phyloP scores from a whole-genome alignment of 2,329 filamentous ascomycete species.

The Calonectria pseudoturangicola region DNA sequence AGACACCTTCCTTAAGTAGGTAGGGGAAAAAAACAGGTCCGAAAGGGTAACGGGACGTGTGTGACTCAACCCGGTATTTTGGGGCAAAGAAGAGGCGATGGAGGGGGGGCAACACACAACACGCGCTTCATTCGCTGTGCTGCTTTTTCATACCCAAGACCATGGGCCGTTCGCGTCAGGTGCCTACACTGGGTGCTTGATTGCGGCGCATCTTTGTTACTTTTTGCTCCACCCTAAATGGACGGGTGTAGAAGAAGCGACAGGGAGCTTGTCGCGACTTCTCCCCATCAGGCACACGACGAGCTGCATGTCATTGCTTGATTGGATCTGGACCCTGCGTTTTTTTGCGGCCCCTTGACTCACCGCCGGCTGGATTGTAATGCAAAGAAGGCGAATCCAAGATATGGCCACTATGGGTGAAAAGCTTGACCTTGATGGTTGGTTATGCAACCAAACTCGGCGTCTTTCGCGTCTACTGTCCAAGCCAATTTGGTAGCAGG shows the following conservation, averaged over 20 bases:
- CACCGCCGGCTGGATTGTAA: slow-evolving; percentile 20
- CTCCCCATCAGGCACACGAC: slow-evolving; percentile 46
- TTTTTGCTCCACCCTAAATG: slow-evolving; percentile 5
- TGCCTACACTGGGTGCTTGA: slow-evolving; percentile 2
- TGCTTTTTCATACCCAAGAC: slow-evolving; percentile 26
- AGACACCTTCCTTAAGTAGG: slow-evolving; percentile 37
- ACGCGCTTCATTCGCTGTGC: slow-evolving; percentile 18
- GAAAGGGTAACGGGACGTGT: slow-evolving; percentile 10
- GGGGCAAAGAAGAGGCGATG: slow-evolving; percentile 31
- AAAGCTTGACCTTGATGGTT: too few relatives aligned
- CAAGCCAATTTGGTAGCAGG: too few relatives aligned
- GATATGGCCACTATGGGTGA: neutral
- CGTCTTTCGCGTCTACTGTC: too few relatives aligned
- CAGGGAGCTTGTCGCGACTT: slow-evolving; percentile 48
- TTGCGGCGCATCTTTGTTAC: neutral
- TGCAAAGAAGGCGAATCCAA: neutral
- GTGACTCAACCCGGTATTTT: slow-evolving; percentile 32
- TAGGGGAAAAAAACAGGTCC: slow-evolving; percentile 1
- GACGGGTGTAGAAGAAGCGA: slow-evolving; percentile 42
- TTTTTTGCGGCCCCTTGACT: slow-evolving; percentile 32
- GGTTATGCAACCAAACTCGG: too few relatives aligned
- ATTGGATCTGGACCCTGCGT: slow-evolving; percentile 26
- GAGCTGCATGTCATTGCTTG: slow-evolving; percentile 34
- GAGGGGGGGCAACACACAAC: slow-evolving; percentile 18
- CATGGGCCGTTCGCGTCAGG: slow-evolving; percentile 8